Base-by-base conservation (phyloP, 2,329 filamentous ascomycete species). In the Myriangium duriaei region DNA sequence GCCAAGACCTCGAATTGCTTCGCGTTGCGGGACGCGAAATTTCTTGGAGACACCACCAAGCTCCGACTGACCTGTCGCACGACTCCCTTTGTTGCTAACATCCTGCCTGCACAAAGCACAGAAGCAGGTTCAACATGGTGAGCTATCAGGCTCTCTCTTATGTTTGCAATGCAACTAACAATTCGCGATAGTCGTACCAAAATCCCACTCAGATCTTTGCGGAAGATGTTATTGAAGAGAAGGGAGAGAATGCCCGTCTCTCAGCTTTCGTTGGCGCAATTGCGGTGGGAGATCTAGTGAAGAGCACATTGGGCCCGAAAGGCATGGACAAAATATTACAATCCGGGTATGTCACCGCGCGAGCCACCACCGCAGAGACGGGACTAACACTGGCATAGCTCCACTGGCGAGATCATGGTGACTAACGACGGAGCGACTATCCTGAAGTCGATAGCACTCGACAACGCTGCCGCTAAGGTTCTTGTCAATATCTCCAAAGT, bases 401-500 rank as follows among this genome's bases (percentile, higher is more conserved):
- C 88, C 34, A 96, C 91, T 29, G 85, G 84, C 53, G 84, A 96
- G 55, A 95, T 96, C 54, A 83, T 96, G 76, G 91, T 98, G 45
- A 98, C 91, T 42, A 98, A 98, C 63, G 91, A 98, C 64, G 91
- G 91, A 57, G 91, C 91, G 46, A 98, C 91, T 15, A 98, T 98
- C 51, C 75, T 98, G 47, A 98, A 98, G 66, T 84, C 88, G 38
- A 98, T 98, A 61, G 91, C 91, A 30, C 80, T 98, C 56, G 91
- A 98, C 63, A 98, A 98, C 59, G 91, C 91, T 30, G 91, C 91
- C 14, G 91, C 91, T 39, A 98, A 98, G 67, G 91, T 98, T 4
- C 72, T 98, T 30, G 91, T 98, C 58, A 98, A 98, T 62, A 96
- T 98, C 53, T 96, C 88, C 46, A 98, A 98, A 67, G 91, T 98